Evolutionary conservation across 805 yeast species (phyloP).

Genomic region (Teunomyces panamensis): DNA sequence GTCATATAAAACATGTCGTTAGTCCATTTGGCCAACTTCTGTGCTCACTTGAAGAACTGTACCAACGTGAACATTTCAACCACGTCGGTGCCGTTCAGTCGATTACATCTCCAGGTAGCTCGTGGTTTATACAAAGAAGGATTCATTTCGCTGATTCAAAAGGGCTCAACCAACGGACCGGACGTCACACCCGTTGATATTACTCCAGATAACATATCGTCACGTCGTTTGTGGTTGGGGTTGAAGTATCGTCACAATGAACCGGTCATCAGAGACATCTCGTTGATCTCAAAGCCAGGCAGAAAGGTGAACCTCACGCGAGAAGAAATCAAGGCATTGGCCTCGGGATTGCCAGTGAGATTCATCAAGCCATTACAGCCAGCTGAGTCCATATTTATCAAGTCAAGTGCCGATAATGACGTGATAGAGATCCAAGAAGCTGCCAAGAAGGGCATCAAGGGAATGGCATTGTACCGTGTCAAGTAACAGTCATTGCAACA

Average conservation of each 20-base stretch:
- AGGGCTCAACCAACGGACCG: conserved; percentile 84
- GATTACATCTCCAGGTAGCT: conserved; percentile 79
- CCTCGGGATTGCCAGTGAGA: conserved; percentile 74
- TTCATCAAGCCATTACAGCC: conserved; percentile 79
- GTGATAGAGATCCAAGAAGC: conserved; percentile 86
- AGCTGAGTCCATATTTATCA: conserved; percentile 81
- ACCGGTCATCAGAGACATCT: conserved; percentile 71
- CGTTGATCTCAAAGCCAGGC: conserved; percentile 81
- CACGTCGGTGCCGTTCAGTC: conserved; percentile 80
- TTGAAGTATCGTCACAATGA: conserved; percentile 79
- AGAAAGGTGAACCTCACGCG: conserved; percentile 63
- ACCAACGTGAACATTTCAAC: conserved; percentile 67
- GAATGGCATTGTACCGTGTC: conserved; percentile 81
- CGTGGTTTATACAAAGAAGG: conserved; percentile 89
- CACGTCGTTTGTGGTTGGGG: conserved; percentile 89
- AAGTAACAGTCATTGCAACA: conserved; percentile 27
- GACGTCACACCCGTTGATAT: conserved; percentile 71
- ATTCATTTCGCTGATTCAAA: conserved; percentile 75
- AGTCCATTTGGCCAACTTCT: conserved; percentile 76
- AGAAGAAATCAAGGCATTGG: conserved; percentile 66
- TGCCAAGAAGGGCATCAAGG: conserved; percentile 64
- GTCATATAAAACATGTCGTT: conserved; percentile 59
- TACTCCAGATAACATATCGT: conserved; percentile 81
- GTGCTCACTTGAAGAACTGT: conserved; percentile 89
- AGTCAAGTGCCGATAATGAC: conserved; percentile 39